These are phyloP conservation scores for Catunica adiposa DNA, from an alignment of 2,329 filamentous ascomycete species.

Conservation along the genomic window DNA sequence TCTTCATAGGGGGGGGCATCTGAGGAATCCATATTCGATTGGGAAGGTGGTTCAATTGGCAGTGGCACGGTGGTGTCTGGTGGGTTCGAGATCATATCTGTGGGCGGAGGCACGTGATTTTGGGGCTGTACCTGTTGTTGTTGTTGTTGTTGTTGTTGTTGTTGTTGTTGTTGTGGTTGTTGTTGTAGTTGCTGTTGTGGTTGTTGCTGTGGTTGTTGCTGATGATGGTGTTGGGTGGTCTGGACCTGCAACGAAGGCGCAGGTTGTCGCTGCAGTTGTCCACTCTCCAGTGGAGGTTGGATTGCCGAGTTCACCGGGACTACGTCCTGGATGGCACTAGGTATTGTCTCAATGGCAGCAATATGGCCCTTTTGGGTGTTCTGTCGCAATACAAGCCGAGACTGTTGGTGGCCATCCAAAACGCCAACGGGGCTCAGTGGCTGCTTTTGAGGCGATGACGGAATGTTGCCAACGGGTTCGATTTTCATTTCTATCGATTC, in stretches of 20 bases:
- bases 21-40: neutral
- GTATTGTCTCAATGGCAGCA: neutral
- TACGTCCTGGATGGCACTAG: neutral
- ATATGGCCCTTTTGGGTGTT: neutral
- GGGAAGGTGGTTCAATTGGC: neutral
- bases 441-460: neutral
- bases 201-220: neutral
- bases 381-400: constrained; percentile 2
- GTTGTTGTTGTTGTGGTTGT: constrained; percentile 5
- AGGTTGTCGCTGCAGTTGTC: constrained; percentile 3
- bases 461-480: neutral
- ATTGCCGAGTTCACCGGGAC: neutral
- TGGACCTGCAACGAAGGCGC: neutral
- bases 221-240: neutral
- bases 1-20: neutral
- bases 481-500: constrained; percentile 2
- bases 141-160: neutral
- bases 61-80: neutral
- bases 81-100: neutral
- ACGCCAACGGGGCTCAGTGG: neutral
- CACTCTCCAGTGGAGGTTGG: neutral
- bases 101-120: neutral
- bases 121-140: constrained; percentile 7
- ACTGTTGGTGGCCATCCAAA: neutral
- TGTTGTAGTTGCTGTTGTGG: neutral